Conservation (phyloP, 495 filamentous ascomycete species). For the Letharia lupina region DNA sequence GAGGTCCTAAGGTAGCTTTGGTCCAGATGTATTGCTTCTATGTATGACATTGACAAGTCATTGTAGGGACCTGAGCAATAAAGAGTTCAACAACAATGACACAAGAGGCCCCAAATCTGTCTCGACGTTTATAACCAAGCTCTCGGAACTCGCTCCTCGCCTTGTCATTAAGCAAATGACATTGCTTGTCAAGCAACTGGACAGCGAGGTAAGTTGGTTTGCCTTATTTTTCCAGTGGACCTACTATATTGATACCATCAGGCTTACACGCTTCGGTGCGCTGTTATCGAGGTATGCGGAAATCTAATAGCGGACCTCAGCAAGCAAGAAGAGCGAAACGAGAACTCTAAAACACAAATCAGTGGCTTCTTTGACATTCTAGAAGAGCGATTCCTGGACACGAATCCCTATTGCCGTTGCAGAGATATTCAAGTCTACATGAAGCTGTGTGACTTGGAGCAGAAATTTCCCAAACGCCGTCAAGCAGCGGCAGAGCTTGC, state of each 20-base stretch:
- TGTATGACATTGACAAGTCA: constrained; percentile 25
- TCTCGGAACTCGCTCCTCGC: constrained; percentile 91
- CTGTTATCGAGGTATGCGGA: constrained; percentile 96
- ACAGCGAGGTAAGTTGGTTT: constrained; percentile 66
- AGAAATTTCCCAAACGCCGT: constrained; percentile 87
- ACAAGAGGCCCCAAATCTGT: constrained; percentile 92
- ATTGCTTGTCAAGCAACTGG: constrained; percentile 81
- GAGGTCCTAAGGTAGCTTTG: constrained; percentile 61
- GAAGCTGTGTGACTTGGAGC: constrained; percentile 83
- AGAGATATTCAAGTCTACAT: constrained; percentile 87
- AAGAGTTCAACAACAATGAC: constrained; percentile 96
- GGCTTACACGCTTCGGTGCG: constrained; percentile 89
- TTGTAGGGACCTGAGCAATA: constrained; percentile 78
- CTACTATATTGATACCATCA: constrained; percentile 29
- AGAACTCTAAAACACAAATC: constrained; percentile 87
- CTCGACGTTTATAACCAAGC: constrained; percentile 87
- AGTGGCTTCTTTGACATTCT: constrained; percentile 95
- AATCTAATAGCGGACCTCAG: constrained; percentile 87
- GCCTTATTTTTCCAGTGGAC: not conserved
- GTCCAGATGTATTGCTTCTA: not conserved
- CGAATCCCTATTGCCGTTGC: constrained; percentile 94
- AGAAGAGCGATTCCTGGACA: constrained; percentile 90
- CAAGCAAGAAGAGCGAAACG: constrained; percentile 80
- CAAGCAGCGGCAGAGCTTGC: constrained; percentile 81
- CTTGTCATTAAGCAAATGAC: constrained; percentile 97